phyloP scores from a whole-genome alignment of 2,329 filamentous ascomycete species.

The Colletotrichum falcatum region DNA sequence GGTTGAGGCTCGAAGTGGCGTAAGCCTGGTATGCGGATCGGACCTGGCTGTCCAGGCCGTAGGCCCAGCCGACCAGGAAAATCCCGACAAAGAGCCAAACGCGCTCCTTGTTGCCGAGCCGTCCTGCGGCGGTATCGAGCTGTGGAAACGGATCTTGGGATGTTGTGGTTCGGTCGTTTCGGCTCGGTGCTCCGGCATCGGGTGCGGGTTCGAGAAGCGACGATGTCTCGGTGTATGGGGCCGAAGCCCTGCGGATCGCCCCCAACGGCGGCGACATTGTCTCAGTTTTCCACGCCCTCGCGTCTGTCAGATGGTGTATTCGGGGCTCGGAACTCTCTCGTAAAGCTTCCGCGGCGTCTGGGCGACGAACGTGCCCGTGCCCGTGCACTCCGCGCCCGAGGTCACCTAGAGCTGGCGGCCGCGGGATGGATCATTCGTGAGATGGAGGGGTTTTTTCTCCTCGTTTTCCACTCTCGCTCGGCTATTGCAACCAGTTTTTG shows the following conservation, averaged over 20 bases:
- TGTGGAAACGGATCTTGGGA: conserved; percentile 46
- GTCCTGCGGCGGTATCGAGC: conserved; percentile 61
- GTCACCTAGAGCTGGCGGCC: background rate
- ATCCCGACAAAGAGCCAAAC: conserved; percentile 66
- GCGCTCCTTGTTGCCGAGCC: conserved; percentile 60
- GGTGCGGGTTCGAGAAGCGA: conserved; percentile 31
- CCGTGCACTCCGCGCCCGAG: background rate
- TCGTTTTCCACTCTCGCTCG: background rate
- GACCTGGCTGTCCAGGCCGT: conserved; percentile 67
- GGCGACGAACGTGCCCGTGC: conserved; percentile 3
- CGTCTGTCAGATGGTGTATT: background rate
- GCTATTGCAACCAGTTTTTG: conserved; percentile 12
- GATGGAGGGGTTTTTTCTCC: background rate
- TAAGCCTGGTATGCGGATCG: conserved; percentile 65
- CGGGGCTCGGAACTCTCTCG: background rate
- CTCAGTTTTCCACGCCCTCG: background rate
- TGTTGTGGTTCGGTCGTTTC: background rate
- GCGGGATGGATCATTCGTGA: background rate
- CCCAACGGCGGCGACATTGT: conserved; percentile 21
- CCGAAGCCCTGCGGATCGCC: conserved; percentile 7
- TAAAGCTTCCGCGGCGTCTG: background rate
- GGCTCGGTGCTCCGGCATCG: conserved; percentile 23
- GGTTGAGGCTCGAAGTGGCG: conserved; percentile 63
- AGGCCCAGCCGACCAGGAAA: conserved; percentile 71
- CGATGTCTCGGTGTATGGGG: conserved; percentile 32